Evolutionary conservation across 257 asterid genomes (phyloP), one percentile per base, ranked within the genome.

Genomic region (Salvia miltiorrhiza): DNA sequence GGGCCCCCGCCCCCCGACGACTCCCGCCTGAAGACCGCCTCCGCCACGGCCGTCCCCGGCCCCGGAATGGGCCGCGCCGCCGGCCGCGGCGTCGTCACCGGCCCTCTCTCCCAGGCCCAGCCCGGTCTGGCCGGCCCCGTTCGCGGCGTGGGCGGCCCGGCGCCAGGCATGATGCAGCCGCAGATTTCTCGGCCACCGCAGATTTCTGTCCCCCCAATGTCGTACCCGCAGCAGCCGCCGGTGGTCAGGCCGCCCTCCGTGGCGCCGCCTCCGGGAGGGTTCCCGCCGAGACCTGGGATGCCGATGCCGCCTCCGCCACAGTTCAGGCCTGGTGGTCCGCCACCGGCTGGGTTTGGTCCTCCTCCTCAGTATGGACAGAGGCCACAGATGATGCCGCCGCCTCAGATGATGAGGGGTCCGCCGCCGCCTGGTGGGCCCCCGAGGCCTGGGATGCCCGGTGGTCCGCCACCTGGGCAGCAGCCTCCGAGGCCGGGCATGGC

Each of bases 1-100:
- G 98, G 98, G 3, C 98, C 98, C 1, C 97, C 97, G 13, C 98
- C 96, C 1, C 97, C 98, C 1, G 96, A 90, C 75, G 98, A 92
- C 41, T 86, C 97, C 0, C 84, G 98, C 9, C 75, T 82, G 30
- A 92, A 88, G 19, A 76, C 93, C 40, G 32, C 98, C 0, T 86
- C 83, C 4, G 88, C 83, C 14, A 48, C 72, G 5, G 90, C 92
- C 1, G 58, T 72, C 12, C 72, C 96, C 1, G 97, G 96, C 0
- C 93, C 97, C 0, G 98, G 98, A 1, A 56, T 92, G 5, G 96
- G 98, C 26, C 96, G 97, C 0, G 95, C 96, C 0, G 95, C 98
- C 0, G 98, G 97, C 14, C 84, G 98, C n/a, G 98, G 98, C 1
- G 82, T 92, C 4, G 93, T 87, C 0, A 77, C 94, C 1, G 90